Conservation (phyloP, 345 rosid genomes). For the Salix brachista region DNA sequence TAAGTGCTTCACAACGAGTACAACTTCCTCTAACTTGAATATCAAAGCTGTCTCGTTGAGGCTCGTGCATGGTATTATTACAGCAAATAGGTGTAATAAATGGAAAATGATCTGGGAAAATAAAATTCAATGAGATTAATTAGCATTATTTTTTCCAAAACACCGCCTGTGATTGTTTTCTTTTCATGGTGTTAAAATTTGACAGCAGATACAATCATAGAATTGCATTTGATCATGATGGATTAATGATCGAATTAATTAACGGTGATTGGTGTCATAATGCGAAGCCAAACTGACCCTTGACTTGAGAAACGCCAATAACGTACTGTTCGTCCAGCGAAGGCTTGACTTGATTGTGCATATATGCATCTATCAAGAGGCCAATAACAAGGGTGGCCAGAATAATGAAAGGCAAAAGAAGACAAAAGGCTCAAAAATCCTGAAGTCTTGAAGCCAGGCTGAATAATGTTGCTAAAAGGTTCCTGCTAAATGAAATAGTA, state of each 20-base stretch:
- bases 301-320: not conserved
- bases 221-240: not conserved
- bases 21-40: conserved; percentile 36
- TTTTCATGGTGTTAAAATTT: not conserved
- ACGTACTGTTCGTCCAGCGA: not conserved
- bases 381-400: not conserved
- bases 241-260: not conserved
- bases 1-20: not conserved
- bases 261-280: not conserved
- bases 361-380: not conserved
- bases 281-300: not conserved
- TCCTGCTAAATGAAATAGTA: not conserved
- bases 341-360: conserved; percentile 8
- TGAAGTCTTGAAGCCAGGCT: no score
- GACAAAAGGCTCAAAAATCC: not conserved
- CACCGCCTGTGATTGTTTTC: not conserved
- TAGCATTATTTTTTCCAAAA: no score
- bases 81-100: no score
- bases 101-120: not conserved
- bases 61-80: conserved; percentile 16
- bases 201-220: not conserved
- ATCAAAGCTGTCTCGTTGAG: conserved; percentile 39
- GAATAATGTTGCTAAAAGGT: not conserved
- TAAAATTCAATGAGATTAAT: not conserved
- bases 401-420: not conserved